A percentile compares a stretch with the other conserved stretches of the same genome.
Conservation (phyloP, 2,329 filamentous ascomycete genomes). For the Nakataea oryzae region DNA sequence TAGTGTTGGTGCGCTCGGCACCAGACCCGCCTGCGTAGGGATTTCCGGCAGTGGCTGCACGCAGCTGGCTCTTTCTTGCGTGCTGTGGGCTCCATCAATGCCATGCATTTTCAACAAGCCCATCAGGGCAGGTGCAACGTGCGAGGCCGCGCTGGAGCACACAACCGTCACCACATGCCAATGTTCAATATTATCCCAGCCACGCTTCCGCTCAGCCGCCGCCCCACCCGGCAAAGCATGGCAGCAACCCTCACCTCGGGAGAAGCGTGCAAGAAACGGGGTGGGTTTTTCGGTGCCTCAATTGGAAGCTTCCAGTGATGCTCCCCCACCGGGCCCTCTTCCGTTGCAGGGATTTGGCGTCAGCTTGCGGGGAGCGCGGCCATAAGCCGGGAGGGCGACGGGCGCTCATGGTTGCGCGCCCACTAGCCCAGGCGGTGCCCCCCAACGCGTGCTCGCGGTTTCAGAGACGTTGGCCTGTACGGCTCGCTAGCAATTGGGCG, state of each 20-base stretch:
- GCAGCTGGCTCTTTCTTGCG: no score
- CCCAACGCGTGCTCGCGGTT: not conserved
- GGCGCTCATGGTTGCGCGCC: not conserved
- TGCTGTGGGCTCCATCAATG: no score
- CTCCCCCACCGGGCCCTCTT: not conserved
- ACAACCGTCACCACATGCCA: not conserved
- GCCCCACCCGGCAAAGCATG: not conserved
- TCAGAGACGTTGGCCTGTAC: not conserved
- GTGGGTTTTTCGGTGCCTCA: no score
- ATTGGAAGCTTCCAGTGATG: not conserved
- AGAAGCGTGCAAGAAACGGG: no score
- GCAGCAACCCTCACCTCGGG: not conserved
- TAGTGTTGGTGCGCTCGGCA: no score
- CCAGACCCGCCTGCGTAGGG: no score
- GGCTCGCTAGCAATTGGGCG: no score
- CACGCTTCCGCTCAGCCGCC: not conserved
- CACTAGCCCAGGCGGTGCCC: not conserved
- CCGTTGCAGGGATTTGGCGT: not conserved
- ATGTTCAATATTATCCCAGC: not conserved
- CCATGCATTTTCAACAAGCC: not conserved
- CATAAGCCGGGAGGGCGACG: not conserved
- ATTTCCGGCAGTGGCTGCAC: no score
- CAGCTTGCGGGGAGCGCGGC: not conserved
- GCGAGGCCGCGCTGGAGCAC: not conserved
- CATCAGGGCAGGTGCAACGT: not conserved